These are phyloP conservation scores for Eleusine indica DNA, from an alignment of 176 grass and related monocot species.

Conservation along the genomic window DNA sequence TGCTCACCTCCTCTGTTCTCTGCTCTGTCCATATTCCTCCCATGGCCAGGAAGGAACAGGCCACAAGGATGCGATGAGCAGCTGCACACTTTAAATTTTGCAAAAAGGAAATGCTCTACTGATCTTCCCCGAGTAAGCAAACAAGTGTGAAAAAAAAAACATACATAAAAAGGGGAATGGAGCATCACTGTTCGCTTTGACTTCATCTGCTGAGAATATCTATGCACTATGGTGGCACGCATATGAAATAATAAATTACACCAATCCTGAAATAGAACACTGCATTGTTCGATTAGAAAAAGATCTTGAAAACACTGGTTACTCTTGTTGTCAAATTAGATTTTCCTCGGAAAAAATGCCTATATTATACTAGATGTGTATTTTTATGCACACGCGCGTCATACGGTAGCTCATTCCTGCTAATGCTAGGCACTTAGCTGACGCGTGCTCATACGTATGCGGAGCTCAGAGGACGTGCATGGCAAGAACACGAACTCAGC, in stretches of 20 bases:
- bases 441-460: no score
- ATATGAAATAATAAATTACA: not conserved
- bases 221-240: not conserved
- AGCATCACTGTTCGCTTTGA: not conserved
- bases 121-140: not conserved
- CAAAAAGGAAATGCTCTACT: not conserved
- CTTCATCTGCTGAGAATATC: not conserved
- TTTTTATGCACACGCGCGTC: not conserved
- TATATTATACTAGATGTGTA: no score
- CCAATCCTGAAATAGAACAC: no score
- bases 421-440: not conserved
- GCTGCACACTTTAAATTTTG: not conserved
- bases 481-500: not conserved
- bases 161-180: not conserved
- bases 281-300: no score
- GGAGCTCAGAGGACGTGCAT: not conserved
- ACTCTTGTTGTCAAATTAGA: not conserved
- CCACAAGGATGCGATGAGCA: not conserved
- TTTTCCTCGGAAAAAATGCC: not conserved
- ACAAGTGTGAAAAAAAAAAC: not conserved
- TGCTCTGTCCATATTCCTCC: constrained; percentile 6
- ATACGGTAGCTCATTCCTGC: not conserved
- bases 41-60: not conserved
- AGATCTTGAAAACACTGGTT: no score
- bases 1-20: not conserved